A percentile compares a stretch with the other conserved stretches of the same genome.
Conservation (phyloP, 2,329 filamentous ascomycete species). For the Fusarium algeriense region DNA sequence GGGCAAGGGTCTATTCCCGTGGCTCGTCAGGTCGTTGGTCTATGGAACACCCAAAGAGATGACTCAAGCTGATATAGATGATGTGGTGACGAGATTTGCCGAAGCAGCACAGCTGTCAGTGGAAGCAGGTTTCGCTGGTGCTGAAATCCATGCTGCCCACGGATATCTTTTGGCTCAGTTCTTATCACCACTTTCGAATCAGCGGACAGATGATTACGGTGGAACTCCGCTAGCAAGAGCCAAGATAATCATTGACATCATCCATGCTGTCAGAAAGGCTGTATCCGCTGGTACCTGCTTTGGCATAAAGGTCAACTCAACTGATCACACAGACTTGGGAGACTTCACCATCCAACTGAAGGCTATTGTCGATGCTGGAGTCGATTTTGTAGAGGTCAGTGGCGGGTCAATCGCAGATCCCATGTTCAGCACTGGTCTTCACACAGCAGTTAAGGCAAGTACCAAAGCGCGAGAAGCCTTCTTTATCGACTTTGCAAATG, state of each 20-base stretch:
- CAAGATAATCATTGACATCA: background rate
- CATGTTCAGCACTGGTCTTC: background rate
- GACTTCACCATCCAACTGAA: background rate
- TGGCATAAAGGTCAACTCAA: background rate
- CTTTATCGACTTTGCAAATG: conserved; percentile 3
- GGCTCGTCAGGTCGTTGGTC: background rate
- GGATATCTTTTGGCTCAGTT: conserved; percentile 4
- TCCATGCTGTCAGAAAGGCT: background rate
- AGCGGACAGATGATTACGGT: background rate
- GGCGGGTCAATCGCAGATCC: conserved; percentile 7
- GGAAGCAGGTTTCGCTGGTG: background rate
- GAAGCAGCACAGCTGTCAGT: background rate
- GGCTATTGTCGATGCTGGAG: background rate
- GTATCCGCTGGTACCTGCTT: background rate
- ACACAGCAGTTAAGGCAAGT: background rate
- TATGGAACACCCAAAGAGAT: conserved; percentile 5
- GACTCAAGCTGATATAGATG: background rate
- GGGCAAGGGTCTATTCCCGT: background rate
- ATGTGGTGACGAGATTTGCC: background rate
- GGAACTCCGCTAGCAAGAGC: background rate
- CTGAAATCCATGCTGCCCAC: conserved; percentile 4
- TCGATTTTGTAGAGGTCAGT: conserved; percentile 9
- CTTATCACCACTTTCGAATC: background rate
- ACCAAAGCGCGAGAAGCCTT: conserved; percentile 3
- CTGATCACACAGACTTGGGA: background rate